Evolutionary conservation across 352 stramenopile genomes (phyloP), one percentile per base, ranked within the genome.

Genomic region (Phytopythium ostracodes): DNA sequence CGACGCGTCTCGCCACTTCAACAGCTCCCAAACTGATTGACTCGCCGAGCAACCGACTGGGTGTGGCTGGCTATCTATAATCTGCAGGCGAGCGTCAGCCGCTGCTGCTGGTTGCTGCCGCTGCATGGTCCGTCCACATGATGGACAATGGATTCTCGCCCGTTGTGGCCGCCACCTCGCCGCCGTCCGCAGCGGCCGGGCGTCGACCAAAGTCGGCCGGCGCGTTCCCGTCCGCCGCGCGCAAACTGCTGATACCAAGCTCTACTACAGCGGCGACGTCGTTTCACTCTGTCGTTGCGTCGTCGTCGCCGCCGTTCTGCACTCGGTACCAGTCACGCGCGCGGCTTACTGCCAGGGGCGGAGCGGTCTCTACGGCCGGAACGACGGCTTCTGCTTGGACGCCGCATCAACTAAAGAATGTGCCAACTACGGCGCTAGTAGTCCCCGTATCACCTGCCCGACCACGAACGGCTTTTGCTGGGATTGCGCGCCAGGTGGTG

Each of bases 401-500:
- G 4, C 35, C 17, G 17, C 53, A 22, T 1, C 33, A 47, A 22
- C 33, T n/a, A 24, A 17, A 10, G n/a, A n/a, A 1, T 2, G 25
- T 20, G 5, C 12, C n/a, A 11, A 49, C 11, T 12, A 22, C 35
- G 2, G 31, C 49, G 15, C 52, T 64, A 33, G 10, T 42, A 27
- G 46, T 36, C 27, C 9, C 64, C 60, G 40, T 56, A 54, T 20
- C 59, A 63, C 42, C 68, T 55, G 25, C 59, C 36, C 65, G 65
- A 25, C 51, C 60, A 9, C 24, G 51, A 14, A 62, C 52, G 10
- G 36, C 59, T 6, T 57, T 56, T 18, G 33, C 54, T 24, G 64
- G 57, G 4, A 71, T 88, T 20, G 59, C 75, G 0, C 66, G 79
- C 31, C 72, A 57, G 0, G 67, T 88, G n/a, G 59, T 88, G 15